phyloP scores from a whole-genome alignment of 352 stramenopile genomes.

The Globisporangium carolinianum region DNA sequence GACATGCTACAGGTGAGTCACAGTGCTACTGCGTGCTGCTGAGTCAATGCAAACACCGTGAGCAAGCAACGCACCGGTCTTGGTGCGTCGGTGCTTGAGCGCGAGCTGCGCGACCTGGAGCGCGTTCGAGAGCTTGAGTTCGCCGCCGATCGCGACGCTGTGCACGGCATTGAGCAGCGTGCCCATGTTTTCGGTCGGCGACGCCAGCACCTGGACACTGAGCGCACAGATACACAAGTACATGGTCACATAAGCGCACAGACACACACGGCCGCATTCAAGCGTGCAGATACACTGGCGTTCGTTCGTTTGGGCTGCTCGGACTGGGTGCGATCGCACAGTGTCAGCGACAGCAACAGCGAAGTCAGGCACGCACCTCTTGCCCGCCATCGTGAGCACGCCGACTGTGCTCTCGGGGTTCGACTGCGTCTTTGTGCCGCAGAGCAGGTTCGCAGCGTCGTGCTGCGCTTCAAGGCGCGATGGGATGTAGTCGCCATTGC shows the following conservation, averaged over 20 bases:
- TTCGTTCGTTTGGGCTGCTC: too few species aligned
- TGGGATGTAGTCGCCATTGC: constrained; percentile 99
- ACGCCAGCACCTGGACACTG: constrained; percentile 92
- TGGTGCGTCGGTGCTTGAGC: constrained; percentile 98
- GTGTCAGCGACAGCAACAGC: too few species aligned
- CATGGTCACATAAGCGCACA: not conserved
- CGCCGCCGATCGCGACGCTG: constrained; percentile 83
- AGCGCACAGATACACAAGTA: not conserved
- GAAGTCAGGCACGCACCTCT: constrained; percentile 31
- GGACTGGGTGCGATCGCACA: not conserved
- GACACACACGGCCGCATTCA: not conserved
- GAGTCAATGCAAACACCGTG: too few species aligned
- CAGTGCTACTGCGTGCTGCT: too few species aligned
- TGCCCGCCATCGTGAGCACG: constrained; percentile 93
- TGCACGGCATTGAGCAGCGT: constrained; percentile 95
- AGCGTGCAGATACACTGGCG: not conserved
- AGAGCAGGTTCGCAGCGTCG: constrained; percentile 97
- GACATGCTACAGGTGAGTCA: too few species aligned
- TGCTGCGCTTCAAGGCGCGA: constrained; percentile 97
- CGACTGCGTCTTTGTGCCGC: constrained; percentile 94
- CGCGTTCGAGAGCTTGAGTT: constrained; percentile 91
- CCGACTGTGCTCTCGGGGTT: constrained; percentile 99
- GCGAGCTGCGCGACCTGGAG: constrained; percentile 96
- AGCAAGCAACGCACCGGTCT: constrained; percentile 81
- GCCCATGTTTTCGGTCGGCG: constrained; percentile 96